Conservation (phyloP, 768 basidiomycete genomes). For the Kwoniella sp. region DNA sequence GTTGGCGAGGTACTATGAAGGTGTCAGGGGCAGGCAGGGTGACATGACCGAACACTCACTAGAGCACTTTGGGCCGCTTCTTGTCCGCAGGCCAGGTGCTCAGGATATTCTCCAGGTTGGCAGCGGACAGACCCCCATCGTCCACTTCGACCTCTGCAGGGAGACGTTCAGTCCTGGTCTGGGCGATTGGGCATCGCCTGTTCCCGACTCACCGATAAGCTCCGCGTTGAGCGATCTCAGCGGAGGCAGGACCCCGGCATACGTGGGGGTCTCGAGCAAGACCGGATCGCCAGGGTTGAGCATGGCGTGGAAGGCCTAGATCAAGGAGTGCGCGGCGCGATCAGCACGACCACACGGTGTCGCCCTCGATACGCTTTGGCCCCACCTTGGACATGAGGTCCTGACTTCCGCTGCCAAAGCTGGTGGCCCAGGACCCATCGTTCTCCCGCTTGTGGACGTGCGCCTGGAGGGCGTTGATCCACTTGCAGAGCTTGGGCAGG, state of each 20-base stretch:
- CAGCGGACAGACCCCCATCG: conserved; percentile 62
- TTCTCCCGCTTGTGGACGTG: conserved; percentile 59
- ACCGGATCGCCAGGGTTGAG: conserved; percentile 75
- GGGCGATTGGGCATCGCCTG: not conserved
- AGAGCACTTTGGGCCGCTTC: conserved; percentile 70
- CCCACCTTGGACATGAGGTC: conserved; percentile 80
- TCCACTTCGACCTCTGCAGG: conserved; percentile 74
- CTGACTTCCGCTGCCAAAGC: conserved; percentile 78
- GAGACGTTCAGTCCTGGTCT: not conserved
- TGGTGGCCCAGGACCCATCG: conserved; percentile 69
- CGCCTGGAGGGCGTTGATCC: conserved; percentile 62
- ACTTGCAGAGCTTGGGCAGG: conserved; percentile 55
- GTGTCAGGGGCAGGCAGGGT: not conserved
- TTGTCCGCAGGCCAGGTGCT: conserved; percentile 70
- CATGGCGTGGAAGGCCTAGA: conserved; percentile 66
- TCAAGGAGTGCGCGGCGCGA: not conserved
- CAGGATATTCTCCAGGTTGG: conserved; percentile 61
- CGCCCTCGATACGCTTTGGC: not conserved
- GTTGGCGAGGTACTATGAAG: conserved; percentile 49
- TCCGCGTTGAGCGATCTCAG: conserved; percentile 37
- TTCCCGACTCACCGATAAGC: conserved; percentile 43
- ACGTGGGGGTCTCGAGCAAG: conserved; percentile 63
- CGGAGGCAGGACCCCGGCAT: conserved; percentile 50
- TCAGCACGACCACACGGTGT: not conserved
- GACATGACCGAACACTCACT: conserved; percentile 60